Evolutionary conservation across 352 stramenopile species (phyloP), one percentile per base, ranked within the genome.

Genomic region (Detonula confervacea): DNA sequence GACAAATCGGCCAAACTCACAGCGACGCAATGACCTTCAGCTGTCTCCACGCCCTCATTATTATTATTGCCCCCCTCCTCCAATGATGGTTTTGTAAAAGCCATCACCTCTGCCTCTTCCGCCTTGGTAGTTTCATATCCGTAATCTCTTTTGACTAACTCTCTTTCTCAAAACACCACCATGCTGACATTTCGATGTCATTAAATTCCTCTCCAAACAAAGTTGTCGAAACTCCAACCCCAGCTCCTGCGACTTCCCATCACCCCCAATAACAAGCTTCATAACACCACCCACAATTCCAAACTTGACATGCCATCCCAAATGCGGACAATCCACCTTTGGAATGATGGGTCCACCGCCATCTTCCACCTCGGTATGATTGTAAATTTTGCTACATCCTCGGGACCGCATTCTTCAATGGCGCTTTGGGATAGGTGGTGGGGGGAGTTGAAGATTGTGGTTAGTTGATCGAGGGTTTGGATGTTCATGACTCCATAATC

Each of bases 1-100:
- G 71, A 87, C 49, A 93, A 75, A 83, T 93, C 88, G 0, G 78
- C 62, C 29, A 93, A 63, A 55, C 83, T 88, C 16, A 87, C 73
- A 18, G 75, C 79, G 25, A 91, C 70, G 39, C 84, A 91, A 77
- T 93, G 83, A 8, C 81, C 77, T 35, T 59, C 61, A 18, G 22
- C 22, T 25, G 20, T 24, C 5, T 25, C 24, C 4, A 51, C 39
- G 0, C 54, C 11, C 6, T 20, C 44, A 27, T 52, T n/a, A 47
- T 30, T 24, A 8, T 29, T 30, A n/a, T n/a, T n/a, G 8, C 44
- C 46, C 27, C 30, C 46, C 25, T 61, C 44, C 18, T 61, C 16
- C 6, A 35, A 12, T 14, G 4, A 11, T n/a, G 22, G 37, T 33
- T 55, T 6, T 2, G 39, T 20, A 44, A 24, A 37, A 35, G 8